Base-by-base conservation (phyloP, 1,139 yeast genomes). In the Geotrichum reessii region DNA sequence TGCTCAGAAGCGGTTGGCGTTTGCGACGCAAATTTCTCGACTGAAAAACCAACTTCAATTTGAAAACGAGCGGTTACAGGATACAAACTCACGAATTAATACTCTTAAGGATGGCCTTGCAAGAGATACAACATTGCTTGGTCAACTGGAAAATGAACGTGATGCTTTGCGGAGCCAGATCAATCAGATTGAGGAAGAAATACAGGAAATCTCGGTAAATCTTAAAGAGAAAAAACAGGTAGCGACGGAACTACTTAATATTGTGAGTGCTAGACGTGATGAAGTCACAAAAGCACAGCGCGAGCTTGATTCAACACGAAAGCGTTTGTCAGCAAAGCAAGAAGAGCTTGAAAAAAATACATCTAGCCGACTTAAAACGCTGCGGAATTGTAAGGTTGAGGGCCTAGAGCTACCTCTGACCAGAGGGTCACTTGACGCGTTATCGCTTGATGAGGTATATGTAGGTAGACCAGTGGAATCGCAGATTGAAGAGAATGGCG, bases 341-440 rank as follows among this genome's bases (percentile, higher is more conserved):
- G 90, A 84, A 64, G 78, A 78, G 40, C 67, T 82, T 3, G 84
- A 85, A 53, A 81, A 81, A 62, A 70, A 78, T 5, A 83, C 80
- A 61, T 72, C 84, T 24, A 87, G 84, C 57, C 80, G 87, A 64
- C 76, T 83, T 5, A 81, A 82, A 63, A 74, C 84, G 27, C 76
- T 91, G 63, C 83, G 86, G 64, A 83, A 83, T 63, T 88, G 96
- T 72, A 88, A 87, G 66, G 80, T 92, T 62, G 89, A 87, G 58
- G 86, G 82, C 63, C 77, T 87, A 17, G 76, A 77, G 11, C 67
- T 92, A 17, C 96, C 97, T 1, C 73, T 90, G 48, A 65, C 70
- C 8, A 81, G 81, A 44, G 93, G 95, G 0, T 79, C 74, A 57
- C 76, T 78, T 72, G 85, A 73, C 63, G 80, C 67, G 65, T 78